Base-by-base conservation (phyloP, 2,329 filamentous ascomycete species). In the Aureobasidium sp. region DNA sequence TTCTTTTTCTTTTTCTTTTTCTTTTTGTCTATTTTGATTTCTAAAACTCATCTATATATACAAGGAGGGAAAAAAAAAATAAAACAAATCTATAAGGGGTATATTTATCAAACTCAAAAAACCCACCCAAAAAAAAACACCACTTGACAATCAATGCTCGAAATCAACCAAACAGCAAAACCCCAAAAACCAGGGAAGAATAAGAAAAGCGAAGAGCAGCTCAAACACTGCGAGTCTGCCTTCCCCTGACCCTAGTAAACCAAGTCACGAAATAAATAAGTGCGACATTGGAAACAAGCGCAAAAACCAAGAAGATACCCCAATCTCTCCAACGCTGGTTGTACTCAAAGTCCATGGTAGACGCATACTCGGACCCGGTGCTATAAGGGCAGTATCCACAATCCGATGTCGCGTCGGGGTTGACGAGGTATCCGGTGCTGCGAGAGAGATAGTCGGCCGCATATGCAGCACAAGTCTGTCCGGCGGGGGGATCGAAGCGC, bases 391-490 rank as follows among this genome's bases (percentile, higher is more conserved):
- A 57, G 24, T 55, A 55, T 16, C 48, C 41, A 34, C 53, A 57
- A 8, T 42, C 37, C 6, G n/a, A 11, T 1, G 69, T 75, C 2
- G 71, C 69, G 6, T 65, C 55, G 1, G 62, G 60, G 52, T 76
- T 66, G 35, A 67, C 57, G 1, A 78, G 62, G 3, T 66, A 63
- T 12, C 73, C 74, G 14, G 67, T 66, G 0, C 56, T 55, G 0
- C 4, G 19, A 1, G 44, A 17, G 0, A 71, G 67, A 60, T 68
- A 76, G 4, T 57, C 29, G 0, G 54, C 25, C 58, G 77, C 65
- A 61, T 76, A 78, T 61, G 62, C 39, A n/a, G 59, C 64, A 54
- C 69, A 71, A 0, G 68, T 66, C 41, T 64, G 63, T 29, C 63
- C 64, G 6, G 58, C 39, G 1, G 68, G 69, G 6, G 67, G 67